Percentiles rank a stretch among this genome's conserved stretches.
Evolutionary conservation across 352 stramenopile species (phyloP).

Genomic region (Phytophthora boehmeriae): DNA sequence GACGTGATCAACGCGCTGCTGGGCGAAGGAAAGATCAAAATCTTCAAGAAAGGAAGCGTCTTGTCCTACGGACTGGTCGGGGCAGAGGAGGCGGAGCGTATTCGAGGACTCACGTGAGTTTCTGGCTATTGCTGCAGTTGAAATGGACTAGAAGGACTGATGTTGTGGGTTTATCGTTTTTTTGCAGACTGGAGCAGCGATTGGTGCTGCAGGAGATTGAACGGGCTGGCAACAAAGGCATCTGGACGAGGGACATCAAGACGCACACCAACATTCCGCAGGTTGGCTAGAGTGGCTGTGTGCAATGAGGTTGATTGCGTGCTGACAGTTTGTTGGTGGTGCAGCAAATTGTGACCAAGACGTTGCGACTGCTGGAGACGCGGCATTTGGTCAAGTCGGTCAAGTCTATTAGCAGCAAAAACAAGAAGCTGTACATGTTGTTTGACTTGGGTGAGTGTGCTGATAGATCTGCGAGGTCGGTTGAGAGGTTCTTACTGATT

Average conservation of each 20-base stretch:
- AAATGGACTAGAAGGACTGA: constrained; percentile 9
- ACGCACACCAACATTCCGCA: constrained; percentile 97
- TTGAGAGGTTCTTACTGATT: constrained; percentile 2
- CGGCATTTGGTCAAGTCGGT: constrained; percentile 98
- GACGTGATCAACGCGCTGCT: constrained; percentile 86
- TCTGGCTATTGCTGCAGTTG: background rate
- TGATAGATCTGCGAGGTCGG: background rate
- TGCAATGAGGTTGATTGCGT: background rate
- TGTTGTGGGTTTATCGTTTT: constrained; percentile 36
- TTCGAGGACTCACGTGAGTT: constrained; percentile 81
- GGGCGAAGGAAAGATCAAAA: constrained; percentile 88
- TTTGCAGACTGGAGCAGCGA: constrained; percentile 75
- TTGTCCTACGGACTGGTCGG: constrained; percentile 85
- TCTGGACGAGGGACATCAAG: constrained; percentile 99
- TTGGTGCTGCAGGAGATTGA: constrained; percentile 96
- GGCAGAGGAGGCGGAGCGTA: constrained; percentile 84
- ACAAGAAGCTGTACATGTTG: constrained; percentile 99
- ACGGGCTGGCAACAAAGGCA: constrained; percentile 96
- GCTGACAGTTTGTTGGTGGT: constrained; percentile 13
- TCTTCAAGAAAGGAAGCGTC: constrained; percentile 88
- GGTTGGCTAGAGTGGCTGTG: constrained; percentile 18
- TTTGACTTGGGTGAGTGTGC: constrained; percentile 85
- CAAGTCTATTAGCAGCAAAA: constrained; percentile 99
- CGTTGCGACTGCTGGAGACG: constrained; percentile 97
- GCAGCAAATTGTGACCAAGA: constrained; percentile 97